A percentile compares a stretch with the other conserved stretches of the same genome.
phyloP scores from a whole-genome alignment of 805 yeast genomes.

The Ogataea ganodermae region DNA sequence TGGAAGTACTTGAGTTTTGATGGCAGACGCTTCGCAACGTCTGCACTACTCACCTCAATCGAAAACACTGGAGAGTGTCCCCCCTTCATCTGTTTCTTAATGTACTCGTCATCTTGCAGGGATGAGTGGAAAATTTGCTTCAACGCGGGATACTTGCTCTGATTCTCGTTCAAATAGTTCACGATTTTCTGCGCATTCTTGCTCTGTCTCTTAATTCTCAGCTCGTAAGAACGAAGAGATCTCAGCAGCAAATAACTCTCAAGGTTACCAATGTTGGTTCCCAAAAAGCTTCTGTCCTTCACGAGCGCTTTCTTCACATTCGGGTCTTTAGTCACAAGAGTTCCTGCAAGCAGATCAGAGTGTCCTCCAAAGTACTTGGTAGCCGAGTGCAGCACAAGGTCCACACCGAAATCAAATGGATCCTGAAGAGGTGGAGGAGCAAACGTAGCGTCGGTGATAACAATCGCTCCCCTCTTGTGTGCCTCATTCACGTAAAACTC shows the following conservation, averaged over 20 bases:
- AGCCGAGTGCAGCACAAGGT: constrained; percentile 88
- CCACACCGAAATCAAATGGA: constrained; percentile 83
- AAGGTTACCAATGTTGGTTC: constrained; percentile 76
- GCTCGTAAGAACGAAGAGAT: constrained; percentile 76
- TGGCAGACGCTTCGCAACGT: constrained; percentile 65
- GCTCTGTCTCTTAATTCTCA: constrained; percentile 70
- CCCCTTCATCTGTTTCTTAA: constrained; percentile 63
- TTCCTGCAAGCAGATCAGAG: constrained; percentile 85
- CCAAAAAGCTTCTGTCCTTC: constrained; percentile 68
- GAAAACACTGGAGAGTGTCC: constrained; percentile 77
- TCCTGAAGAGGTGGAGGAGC: constrained; percentile 91
- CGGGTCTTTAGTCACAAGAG: constrained; percentile 63
- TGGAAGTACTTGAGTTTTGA: constrained; percentile 66
- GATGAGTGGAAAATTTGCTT: constrained; percentile 68
- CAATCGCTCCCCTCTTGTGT: constrained; percentile 71
- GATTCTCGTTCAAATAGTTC: constrained; percentile 54
- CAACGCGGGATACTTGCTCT: constrained; percentile 48
- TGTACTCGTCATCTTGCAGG: constrained; percentile 69
- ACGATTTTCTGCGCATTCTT: constrained; percentile 64
- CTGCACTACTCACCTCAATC: constrained; percentile 50
- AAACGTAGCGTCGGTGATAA: constrained; percentile 82
- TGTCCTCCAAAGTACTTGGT: constrained; percentile 97
- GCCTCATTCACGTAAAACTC: constrained; percentile 65
- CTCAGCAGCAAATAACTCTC: constrained; percentile 76
- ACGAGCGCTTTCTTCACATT: constrained; percentile 48